Evolutionary conservation across 169 alveolate genomes (phyloP), one percentile per base, ranked within the genome.

Genomic region (Cryptosporidium baileyi): DNA sequence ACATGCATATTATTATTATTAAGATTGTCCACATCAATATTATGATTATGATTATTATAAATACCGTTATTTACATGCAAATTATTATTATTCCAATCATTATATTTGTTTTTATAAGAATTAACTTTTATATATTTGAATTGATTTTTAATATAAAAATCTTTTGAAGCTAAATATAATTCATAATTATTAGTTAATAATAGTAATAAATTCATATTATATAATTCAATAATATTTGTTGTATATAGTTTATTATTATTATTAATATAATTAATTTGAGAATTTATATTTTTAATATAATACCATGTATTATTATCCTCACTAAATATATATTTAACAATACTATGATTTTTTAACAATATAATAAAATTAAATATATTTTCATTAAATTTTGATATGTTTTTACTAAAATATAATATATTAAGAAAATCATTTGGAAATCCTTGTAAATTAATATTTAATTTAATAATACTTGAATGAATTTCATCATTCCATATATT

Each of bases 401-500:
- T 51, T 28, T 36, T 65, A 61, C 81, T 45, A 32, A 65, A 65
- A 6, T 24, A 0, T 3, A 65, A 9, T 1, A 51, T 51, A 9
- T 49, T 28, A 9, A 60, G 47, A 8, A 28, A 26, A 1, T 30
- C 38, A 22, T 7, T 1, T 15, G 81, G 63, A 19, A 65, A 36
- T 32, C 19, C 15, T 24, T 47, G 19, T 28, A 19, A 24, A 15
- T 28, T n/a, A 62, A 41, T 17, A 61, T 61, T 15, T 22, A 62
- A 3, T 34, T 30, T 22, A 0, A n/a, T 40, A 22, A 11, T 41
- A 5, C 49, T 62, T n/a, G 81, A 28, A 22, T 22, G 49, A 65
- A 65, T 9, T 30, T 65, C 63, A 43, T 65, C 81, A 47, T 65
- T 65, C 81, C 81, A 65, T 15, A 65, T 38, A 30, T 47, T 43